A percentile compares a stretch with the other conserved stretches of the same genome.
Evolutionary conservation across 2,329 filamentous ascomycete genomes (phyloP).

Genomic region (Mycocentrospora acerina): DNA sequence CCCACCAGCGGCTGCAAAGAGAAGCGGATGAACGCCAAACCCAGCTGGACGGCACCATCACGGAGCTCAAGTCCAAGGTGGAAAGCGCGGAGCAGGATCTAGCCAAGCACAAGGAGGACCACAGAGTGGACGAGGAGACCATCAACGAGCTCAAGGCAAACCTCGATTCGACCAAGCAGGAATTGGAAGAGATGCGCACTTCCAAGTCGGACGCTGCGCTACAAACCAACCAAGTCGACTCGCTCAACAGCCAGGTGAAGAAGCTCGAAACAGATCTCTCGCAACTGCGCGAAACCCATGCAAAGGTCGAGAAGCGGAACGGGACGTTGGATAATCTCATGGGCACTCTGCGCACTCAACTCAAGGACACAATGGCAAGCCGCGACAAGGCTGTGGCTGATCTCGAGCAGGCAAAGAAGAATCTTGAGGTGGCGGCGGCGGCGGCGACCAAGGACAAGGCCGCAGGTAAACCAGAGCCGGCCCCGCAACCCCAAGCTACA

Average conservation of each 20-base stretch:
- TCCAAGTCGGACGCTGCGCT: slow-evolving; percentile 34
- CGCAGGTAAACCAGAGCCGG: slow-evolving; percentile 10
- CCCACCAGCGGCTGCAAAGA: slow-evolving; percentile 46
- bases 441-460: slow-evolving; percentile 16
- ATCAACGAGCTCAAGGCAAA: slow-evolving; percentile 36
- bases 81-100: slow-evolving; percentile 49
- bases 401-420: slow-evolving; percentile 37
- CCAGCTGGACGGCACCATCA: slow-evolving; percentile 28
- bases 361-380: slow-evolving; percentile 55
- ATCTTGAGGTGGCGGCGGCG: slow-evolving; percentile 19
- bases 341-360: slow-evolving; percentile 54
- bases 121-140: slow-evolving; percentile 47
- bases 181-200: slow-evolving; percentile 51
- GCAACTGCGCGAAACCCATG: slow-evolving; percentile 29
- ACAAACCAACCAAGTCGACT: slow-evolving; percentile 28
- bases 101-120: slow-evolving; percentile 42
- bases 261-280: slow-evolving; percentile 35
- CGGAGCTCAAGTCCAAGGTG: slow-evolving; percentile 32
- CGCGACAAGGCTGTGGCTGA: slow-evolving; percentile 50
- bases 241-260: slow-evolving; percentile 30
- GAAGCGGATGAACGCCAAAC: slow-evolving; percentile 35
- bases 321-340: slow-evolving; percentile 59
- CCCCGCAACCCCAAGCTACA: slow-evolving; percentile 17
- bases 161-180: slow-evolving; percentile 44
- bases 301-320: slow-evolving; percentile 54